Base-by-base conservation (phyloP, 1,284 basidiomycete genomes). In the Irpex sp. region DNA sequence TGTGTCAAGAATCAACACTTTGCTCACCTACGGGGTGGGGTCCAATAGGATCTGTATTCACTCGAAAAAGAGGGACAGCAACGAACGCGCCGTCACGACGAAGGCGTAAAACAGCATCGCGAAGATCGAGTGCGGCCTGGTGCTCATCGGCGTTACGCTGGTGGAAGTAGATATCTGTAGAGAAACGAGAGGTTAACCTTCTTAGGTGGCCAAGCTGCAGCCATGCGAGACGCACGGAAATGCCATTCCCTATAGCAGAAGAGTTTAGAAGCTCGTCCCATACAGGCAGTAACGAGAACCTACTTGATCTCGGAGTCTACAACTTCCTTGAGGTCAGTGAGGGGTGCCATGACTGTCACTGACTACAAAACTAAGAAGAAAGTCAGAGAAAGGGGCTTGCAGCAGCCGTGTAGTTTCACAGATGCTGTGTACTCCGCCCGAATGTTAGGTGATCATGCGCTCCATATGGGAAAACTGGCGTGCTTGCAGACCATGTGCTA, bases 71-170 rank as follows among this genome's bases (percentile, higher is more conserved):
- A 8, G 89, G 90, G 0, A 91, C 89, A 1, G 89, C 89, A 9
- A 92, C 83, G 67, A 91, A 92, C 1, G 89, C 89, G 2, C 89
- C 89, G 61, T 90, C 87, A 17, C 85, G 79, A 53, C 90, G 79
- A 55, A 92, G 77, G 9, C 84, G 80, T 47, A 92, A 77, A 6
- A 92, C 84, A 2, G 89, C 85, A 68, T 92, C 88, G 0, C 88
- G 81, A 37, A 92, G 78, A 51, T 85, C 81, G 1, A 90, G 78
- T 0, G 89, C 89, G 21, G 83, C 86, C 51, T 83, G 79, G 60
- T 87, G 84, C 65, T 90, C 83, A 8, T 79, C 78, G 0, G 79
- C 75, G 68, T 90, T 90, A 35, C 80, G 78, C 74, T 90, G 89
- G 66, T 85, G 84, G 72, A 91, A 92, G 74, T 92, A 91, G 39